Evolutionary conservation across 2,329 filamentous ascomycete species (phyloP).

Genomic region (Sclerotiophoma versabilis): DNA sequence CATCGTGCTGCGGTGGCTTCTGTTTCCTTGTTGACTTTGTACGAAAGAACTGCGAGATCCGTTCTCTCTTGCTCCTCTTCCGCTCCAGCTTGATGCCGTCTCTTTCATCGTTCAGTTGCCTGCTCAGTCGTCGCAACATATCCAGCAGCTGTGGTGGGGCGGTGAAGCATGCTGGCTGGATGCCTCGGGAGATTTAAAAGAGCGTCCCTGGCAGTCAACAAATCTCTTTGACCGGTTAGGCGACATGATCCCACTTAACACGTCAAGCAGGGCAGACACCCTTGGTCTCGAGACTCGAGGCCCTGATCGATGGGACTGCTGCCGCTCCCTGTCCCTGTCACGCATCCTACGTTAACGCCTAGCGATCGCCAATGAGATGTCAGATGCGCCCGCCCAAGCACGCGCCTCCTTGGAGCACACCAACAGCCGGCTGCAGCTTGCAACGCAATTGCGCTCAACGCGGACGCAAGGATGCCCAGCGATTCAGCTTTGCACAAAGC

Average conservation of each 20-base stretch:
- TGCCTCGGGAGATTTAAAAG: constrained; percentile 26
- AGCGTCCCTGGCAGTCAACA: constrained; percentile 31
- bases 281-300: constrained; percentile 22
- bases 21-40: constrained; percentile 29
- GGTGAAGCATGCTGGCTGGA: constrained; percentile 31
- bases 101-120: constrained; percentile 27
- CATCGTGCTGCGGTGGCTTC: constrained; percentile 25
- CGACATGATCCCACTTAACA: constrained; percentile 26
- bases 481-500: constrained; percentile 7
- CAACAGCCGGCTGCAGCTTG: constrained; percentile 26
- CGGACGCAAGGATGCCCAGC: constrained; percentile 2
- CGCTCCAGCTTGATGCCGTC: constrained; percentile 28
- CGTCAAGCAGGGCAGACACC: constrained; percentile 42
- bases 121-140: constrained; percentile 41
- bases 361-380: constrained; percentile 36
- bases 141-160: constrained; percentile 23
- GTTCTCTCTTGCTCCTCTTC: constrained; percentile 42
- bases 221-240: constrained; percentile 29
- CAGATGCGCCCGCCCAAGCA: constrained; percentile 18
- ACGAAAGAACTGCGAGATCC: constrained; percentile 42
- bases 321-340: constrained; percentile 38
- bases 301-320: constrained; percentile 27
- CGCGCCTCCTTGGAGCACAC: constrained; percentile 26
- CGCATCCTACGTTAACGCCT: constrained; percentile 24
- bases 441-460: constrained; percentile 18